These are phyloP conservation scores for Furculomyces boomerangus DNA, from an alignment of 371 early-diverging fungal species.

Conservation along the genomic window DNA sequence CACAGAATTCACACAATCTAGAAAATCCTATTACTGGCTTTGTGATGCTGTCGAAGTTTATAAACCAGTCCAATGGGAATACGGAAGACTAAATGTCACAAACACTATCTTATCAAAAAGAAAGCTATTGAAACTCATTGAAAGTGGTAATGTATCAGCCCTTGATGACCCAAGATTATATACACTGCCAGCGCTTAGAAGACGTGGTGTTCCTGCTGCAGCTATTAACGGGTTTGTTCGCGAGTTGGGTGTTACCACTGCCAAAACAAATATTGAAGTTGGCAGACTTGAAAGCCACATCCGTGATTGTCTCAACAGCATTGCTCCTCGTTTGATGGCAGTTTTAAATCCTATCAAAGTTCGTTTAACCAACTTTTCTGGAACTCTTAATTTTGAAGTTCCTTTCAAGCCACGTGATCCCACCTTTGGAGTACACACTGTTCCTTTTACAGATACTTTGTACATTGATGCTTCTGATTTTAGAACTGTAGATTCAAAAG, in stretches of 20 bases:
- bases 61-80: conserved; percentile 99
- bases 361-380: conserved; percentile 68
- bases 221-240: conserved; percentile 98
- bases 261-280: conserved; percentile 76
- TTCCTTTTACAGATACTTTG: conserved; percentile 73
- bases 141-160: conserved; percentile 53
- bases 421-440: conserved; percentile 56
- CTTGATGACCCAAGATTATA: conserved; percentile 99
- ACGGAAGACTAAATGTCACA: conserved; percentile 90
- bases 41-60: conserved; percentile 96
- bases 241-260: conserved; percentile 84
- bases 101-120: conserved; percentile 97
- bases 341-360: conserved; percentile 79
- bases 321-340: conserved; percentile 84
- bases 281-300: conserved; percentile 87
- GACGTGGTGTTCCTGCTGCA: conserved; percentile 96
- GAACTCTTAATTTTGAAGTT: conserved; percentile 54
- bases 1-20: conserved; percentile 87
- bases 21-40: conserved; percentile 98
- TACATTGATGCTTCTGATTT: conserved; percentile 96
- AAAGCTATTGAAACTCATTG: conserved; percentile 86
- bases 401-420: conserved; percentile 73
- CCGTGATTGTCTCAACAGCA: conserved; percentile 84
- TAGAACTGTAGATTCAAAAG: conserved; percentile 71
- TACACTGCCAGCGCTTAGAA: conserved; percentile 91